Conservation (phyloP, 257 asterid genomes). For the Sherardia arvensis region DNA sequence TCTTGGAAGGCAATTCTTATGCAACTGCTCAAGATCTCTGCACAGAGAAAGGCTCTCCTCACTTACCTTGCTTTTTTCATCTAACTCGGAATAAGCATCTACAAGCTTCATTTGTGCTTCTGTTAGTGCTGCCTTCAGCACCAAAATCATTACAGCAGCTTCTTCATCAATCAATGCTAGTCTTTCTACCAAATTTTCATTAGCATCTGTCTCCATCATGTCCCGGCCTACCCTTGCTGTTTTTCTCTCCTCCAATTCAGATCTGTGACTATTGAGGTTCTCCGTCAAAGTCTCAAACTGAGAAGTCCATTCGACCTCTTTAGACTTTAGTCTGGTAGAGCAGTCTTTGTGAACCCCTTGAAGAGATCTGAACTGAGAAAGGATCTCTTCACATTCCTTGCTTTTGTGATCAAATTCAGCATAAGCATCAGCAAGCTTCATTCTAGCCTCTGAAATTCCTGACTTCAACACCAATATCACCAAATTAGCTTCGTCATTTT, state of each 20-base stretch:
- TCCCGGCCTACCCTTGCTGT: constrained; percentile 37
- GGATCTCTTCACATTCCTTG: constrained; percentile 22
- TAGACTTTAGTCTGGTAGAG: constrained; percentile 40
- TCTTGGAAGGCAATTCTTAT: constrained; percentile 41
- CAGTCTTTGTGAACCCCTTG: constrained; percentile 55
- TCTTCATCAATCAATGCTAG: constrained; percentile 58
- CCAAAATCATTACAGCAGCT: constrained; percentile 41
- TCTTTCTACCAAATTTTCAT: constrained; percentile 40
- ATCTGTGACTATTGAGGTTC: constrained; percentile 36
- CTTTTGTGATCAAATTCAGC: constrained; percentile 24
- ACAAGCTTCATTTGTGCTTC: constrained; percentile 41
- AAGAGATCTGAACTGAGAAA: constrained; percentile 36
- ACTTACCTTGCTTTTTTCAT: constrained; percentile 20
- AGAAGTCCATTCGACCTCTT: constrained; percentile 63
- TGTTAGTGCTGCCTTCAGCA: constrained; percentile 48
- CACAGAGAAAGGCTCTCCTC: constrained; percentile 29
- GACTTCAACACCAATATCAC: constrained; percentile 54
- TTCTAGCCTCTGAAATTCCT: constrained; percentile 43
- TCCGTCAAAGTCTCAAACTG: constrained; percentile 38
- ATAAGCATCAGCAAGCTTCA: constrained; percentile 29
- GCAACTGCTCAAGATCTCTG: constrained; percentile 45
- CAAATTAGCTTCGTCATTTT: constrained; percentile 53
- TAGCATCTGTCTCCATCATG: constrained; percentile 45
- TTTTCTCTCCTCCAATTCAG: constrained; percentile 34
- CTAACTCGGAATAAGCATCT: constrained; percentile 24